Evolutionary conservation across 441 rosid genomes (phyloP).

Genomic region (Gossypium trilobum): DNA sequence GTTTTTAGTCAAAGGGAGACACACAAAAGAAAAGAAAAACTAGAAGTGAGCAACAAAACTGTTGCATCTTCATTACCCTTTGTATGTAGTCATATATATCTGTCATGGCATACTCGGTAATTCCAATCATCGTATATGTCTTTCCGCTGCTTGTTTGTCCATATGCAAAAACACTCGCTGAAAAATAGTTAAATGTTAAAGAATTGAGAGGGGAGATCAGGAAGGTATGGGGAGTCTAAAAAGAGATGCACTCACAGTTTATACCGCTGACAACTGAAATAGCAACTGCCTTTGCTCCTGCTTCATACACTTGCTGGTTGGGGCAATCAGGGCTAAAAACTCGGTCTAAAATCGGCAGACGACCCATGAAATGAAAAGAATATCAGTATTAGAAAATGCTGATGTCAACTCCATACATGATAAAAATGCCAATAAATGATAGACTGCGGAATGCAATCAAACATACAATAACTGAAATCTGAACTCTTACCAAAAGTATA

Average conservation of each 20-base stretch:
- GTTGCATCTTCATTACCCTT: conserved; percentile 36
- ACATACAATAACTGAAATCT: conserved; percentile 1
- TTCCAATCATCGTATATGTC: conserved; percentile 82
- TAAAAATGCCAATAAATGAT: background rate
- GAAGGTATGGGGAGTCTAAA: background rate
- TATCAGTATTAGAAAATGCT: background rate
- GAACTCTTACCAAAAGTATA: conserved; percentile 55
- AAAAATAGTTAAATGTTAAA: conserved; percentile 21
- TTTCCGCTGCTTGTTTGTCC: conserved; percentile 98
- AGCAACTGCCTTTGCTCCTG: conserved; percentile 58
- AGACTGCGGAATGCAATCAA: background rate
- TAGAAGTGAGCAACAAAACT: background rate
- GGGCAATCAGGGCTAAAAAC: conserved; percentile 46
- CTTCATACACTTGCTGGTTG: conserved; percentile 54
- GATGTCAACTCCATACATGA: background rate
- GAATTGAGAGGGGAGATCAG: background rate
- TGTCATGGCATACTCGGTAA: conserved; percentile 61
- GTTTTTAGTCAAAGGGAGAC: conserved; percentile 6
- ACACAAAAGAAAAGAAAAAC: background rate
- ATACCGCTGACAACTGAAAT: conserved; percentile 65
- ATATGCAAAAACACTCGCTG: conserved; percentile 94
- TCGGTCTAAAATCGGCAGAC: conserved; percentile 39
- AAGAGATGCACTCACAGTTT: conserved; percentile 29
- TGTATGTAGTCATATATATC: conserved; percentile 76
- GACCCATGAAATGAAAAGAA: conserved; percentile 13